Base-by-base conservation (phyloP, 345 rosid species). In the Iberis pinnata region DNA sequence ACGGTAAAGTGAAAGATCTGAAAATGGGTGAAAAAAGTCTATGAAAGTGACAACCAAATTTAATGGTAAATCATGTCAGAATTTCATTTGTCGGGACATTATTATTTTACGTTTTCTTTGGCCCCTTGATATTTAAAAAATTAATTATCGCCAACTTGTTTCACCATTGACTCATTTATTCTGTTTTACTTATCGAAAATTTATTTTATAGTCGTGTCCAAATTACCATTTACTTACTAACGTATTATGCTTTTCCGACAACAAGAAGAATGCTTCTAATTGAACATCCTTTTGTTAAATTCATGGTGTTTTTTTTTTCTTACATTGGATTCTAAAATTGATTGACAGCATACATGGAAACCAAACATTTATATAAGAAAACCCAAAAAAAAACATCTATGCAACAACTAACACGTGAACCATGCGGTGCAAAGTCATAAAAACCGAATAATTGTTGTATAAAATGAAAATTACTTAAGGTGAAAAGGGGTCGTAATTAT, bases 31-130 rank as follows among this genome's bases (percentile, higher is more conserved):
- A 52, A 52, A 53, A 63, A 67, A 46, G 56, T 60, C 38, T 39
- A 17, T 32, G 66, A 67, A 38, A 52, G 65, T 67, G 65, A 67
- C 71, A 37, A 31, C 65, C 55, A 59, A 67, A 67, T 53, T 67
- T 67, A 59, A 67, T 67, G 61, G 49, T 59, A 66, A 37, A 52
- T 52, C 65, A 43, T 53, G 29, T 53, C 60, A n/a, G 49, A 66
- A 46, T 53, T 53, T 53, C 17, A 39, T 38, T 32, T 60, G 71
- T 67, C 66, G 66, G 71, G 19, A 6, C 71, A 67, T 59, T 46
- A 53, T 67, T 53, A 33, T 67, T 40, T 60, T 31, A 60, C 32
- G 60, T 46, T 2, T 60, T 53, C 49, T 25, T 67, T 67, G 71
- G 55, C 42, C 64, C 70, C 70, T 58, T 41, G 17, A 35, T 43